Conservation (phyloP, 164 flowering plant genomes). For the Magnolia officinalis region DNA sequence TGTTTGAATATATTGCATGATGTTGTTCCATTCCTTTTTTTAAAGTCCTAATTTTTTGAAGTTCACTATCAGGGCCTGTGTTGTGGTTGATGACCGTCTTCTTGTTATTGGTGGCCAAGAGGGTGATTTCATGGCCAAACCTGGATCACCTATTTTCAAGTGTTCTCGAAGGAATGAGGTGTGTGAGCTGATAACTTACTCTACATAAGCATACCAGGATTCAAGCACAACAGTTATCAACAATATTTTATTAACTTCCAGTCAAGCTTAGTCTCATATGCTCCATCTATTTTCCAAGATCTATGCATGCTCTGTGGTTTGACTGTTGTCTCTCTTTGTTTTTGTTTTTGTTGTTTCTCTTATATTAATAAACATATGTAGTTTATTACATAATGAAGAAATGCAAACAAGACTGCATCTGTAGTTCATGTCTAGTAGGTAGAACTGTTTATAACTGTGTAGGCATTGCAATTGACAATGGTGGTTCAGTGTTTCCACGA, state of each 20-base stretch:
- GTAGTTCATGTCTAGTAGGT: background rate
- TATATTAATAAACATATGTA: no score
- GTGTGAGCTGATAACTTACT: constrained; percentile 1
- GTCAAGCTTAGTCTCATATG: background rate
- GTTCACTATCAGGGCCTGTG: constrained; percentile 62
- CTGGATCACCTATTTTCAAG: constrained; percentile 93
- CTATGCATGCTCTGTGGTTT: background rate
- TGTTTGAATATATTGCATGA: background rate
- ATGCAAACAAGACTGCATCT: background rate
- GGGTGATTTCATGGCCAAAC: constrained; percentile 98
- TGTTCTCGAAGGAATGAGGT: constrained; percentile 96
- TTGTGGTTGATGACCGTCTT: constrained; percentile 67
- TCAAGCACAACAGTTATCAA: background rate
- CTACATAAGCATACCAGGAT: background rate
- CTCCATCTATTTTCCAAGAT: background rate
- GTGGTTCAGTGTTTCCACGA: no score
- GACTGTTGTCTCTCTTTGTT: background rate
- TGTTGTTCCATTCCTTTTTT: background rate
- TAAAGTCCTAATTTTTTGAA: background rate
- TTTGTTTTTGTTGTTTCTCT: background rate
- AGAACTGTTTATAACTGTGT: background rate
- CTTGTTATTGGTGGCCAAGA: constrained; percentile 94
- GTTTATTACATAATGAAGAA: background rate
- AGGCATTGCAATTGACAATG: no score
- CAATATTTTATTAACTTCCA: background rate